Evolutionary conservation across 2,329 filamentous ascomycete genomes (phyloP).

Genomic region (Alternaria sp.): DNA sequence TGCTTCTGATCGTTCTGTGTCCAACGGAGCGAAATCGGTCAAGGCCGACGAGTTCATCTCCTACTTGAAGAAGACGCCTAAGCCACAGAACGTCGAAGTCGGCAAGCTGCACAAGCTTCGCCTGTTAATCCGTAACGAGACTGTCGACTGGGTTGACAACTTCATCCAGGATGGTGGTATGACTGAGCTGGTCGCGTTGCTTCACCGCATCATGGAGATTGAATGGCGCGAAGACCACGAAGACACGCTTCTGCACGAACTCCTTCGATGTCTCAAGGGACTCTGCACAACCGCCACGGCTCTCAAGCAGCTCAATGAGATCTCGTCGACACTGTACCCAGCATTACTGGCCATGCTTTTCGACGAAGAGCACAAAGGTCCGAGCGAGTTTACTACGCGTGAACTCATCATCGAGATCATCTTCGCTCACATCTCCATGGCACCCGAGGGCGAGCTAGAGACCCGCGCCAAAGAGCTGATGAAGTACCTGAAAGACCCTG

Average conservation of each 20-base stretch:
- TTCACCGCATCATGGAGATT: constrained; percentile 91
- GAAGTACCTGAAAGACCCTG: constrained; percentile 78
- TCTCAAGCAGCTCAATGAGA: constrained; percentile 78
- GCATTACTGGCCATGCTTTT: constrained; percentile 88
- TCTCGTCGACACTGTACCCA: constrained; percentile 83
- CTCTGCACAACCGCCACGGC: constrained; percentile 90
- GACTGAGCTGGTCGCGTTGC: constrained; percentile 83
- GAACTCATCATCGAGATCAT: constrained; percentile 88
- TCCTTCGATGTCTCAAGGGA: constrained; percentile 90
- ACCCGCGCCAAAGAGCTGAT: constrained; percentile 76
- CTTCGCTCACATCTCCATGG: constrained; percentile 82
- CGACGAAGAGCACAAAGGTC: constrained; percentile 97
- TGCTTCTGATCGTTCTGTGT: constrained; percentile 64
- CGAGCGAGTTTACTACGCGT: constrained; percentile 93
- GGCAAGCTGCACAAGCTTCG: constrained; percentile 93
- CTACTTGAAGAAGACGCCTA: constrained; percentile 80
- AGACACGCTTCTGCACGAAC: constrained; percentile 89
- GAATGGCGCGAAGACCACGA: constrained; percentile 99
- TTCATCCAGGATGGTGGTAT: constrained; percentile 92
- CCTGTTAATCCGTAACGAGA: constrained; percentile 89
- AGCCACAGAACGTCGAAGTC: constrained; percentile 86
- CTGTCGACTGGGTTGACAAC: constrained; percentile 90
- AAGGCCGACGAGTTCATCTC: constrained; percentile 83
- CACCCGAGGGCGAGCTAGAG: constrained; percentile 62
- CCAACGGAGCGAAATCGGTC: constrained; percentile 75